These are phyloP conservation scores for Cryptococcus sp. DNA, from an alignment of 1,284 basidiomycete genomes.

Conservation along the genomic window DNA sequence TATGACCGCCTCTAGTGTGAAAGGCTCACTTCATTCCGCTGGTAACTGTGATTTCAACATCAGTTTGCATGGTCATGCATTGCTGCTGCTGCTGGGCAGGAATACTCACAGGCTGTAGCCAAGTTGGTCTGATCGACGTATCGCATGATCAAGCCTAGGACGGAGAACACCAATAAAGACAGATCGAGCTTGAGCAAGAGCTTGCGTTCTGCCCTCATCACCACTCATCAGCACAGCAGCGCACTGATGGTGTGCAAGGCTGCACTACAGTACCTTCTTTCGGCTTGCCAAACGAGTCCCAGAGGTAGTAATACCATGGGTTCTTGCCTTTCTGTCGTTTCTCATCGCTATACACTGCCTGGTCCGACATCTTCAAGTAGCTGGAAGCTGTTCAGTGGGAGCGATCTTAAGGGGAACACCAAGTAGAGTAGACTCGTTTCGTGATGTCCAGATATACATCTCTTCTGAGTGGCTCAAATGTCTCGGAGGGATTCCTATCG, in stretches of 20 bases:
- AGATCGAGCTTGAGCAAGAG: not conserved
- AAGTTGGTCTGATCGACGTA: slow-evolving; percentile 21
- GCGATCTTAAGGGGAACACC: too few species aligned
- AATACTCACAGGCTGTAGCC: slow-evolving; percentile 1
- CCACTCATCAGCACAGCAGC: not conserved
- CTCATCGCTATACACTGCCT: not conserved
- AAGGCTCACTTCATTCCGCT: slow-evolving; percentile 16
- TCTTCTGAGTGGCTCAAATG: too few species aligned
- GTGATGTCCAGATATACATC: too few species aligned
- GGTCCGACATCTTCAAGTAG: not conserved
- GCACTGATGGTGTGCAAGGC: not conserved
- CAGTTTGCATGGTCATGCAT: too few species aligned
- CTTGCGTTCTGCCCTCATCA: not conserved
- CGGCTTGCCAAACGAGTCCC: slow-evolving; percentile 21
- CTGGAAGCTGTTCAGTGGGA: too few species aligned
- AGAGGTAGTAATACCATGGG: slow-evolving; percentile 23
- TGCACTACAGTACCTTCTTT: slow-evolving; percentile 7
- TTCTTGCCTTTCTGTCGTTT: not conserved
- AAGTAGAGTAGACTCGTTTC: too few species aligned
- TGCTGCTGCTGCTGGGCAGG: not conserved
- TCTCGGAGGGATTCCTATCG: too few species aligned
- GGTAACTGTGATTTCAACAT: too few species aligned
- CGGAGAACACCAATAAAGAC: too few species aligned
- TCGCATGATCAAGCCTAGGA: not conserved
- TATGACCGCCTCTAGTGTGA: not conserved